Conservation (phyloP, 2,329 filamentous ascomycete genomes). For the Stemphylium beticola region DNA sequence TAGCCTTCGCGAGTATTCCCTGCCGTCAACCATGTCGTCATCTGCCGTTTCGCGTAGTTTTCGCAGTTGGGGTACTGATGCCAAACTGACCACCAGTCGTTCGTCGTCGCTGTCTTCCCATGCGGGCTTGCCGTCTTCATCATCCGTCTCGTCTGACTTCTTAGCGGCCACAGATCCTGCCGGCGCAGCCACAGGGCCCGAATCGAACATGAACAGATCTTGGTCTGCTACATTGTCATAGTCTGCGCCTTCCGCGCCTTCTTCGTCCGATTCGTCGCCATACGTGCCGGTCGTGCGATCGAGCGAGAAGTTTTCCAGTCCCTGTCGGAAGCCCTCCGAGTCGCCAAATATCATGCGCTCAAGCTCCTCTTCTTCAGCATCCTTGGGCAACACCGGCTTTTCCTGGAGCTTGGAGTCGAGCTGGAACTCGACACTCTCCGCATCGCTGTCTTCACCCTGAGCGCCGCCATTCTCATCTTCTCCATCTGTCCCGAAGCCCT, state of each 20-base stretch:
- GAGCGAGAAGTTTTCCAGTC: constrained; percentile 67
- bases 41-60: constrained; percentile 81
- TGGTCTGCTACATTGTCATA: constrained; percentile 75
- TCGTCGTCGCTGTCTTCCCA: constrained; percentile 99
- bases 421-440: constrained; percentile 28
- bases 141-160: constrained; percentile 49
- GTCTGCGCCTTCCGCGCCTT: constrained; percentile 53
- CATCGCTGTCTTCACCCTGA: constrained; percentile 21
- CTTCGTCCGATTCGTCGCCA: constrained; percentile 48
- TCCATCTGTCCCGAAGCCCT: constrained; percentile 32
- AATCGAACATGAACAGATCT: constrained; percentile 85
- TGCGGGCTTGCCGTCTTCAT: constrained; percentile 59
- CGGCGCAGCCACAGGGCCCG: constrained; percentile 58
- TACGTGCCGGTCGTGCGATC: constrained; percentile 45
- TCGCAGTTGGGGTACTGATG: constrained; percentile 73
- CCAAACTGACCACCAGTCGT: constrained; percentile 80
- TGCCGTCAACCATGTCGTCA: constrained; percentile 85
- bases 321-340: constrained; percentile 77
- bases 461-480: constrained; percentile 7
- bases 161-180: constrained; percentile 50
- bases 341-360: constrained; percentile 90
- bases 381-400: constrained; percentile 63
- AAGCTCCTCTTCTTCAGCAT: constrained; percentile 82
- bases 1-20: constrained; percentile 81
- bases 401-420: constrained; percentile 31